These are phyloP conservation scores for Microdochium paspali DNA, from an alignment of 2,329 filamentous ascomycete species.

Conservation along the genomic window DNA sequence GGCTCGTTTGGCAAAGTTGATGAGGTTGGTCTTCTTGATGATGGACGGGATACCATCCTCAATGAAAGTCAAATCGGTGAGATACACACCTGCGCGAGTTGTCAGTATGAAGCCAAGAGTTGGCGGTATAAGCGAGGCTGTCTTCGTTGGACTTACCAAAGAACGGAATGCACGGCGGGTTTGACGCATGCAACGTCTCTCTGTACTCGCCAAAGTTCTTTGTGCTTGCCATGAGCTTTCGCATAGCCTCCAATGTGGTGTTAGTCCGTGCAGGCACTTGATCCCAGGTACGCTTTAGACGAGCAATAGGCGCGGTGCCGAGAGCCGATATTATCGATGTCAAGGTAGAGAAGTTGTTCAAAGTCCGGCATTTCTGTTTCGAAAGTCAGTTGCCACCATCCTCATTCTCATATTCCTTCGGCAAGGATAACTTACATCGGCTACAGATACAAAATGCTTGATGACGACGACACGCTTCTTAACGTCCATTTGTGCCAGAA, in stretches of 20 bases:
- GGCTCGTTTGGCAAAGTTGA: conserved; percentile 96
- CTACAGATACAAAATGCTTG: conserved; percentile 94
- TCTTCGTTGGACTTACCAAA: conserved; percentile 56
- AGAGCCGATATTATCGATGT: conserved; percentile 97
- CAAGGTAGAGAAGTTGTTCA: conserved; percentile 96
- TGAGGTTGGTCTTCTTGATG: conserved; percentile 91
- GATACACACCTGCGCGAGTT: conserved; percentile 64
- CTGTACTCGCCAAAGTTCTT: conserved; percentile 98
- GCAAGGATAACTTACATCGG: conserved; percentile 63
- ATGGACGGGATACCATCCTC: conserved; percentile 96
- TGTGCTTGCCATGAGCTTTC: conserved; percentile 88
- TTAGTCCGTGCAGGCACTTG: conserved; percentile 82
- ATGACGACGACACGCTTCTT: conserved; percentile 96
- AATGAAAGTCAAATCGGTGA: conserved; percentile 96
- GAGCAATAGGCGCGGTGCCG: conserved; percentile 88
- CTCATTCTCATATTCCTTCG: conserved; percentile 6
- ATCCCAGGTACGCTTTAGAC: conserved; percentile 87
- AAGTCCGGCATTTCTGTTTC: conserved; percentile 72
- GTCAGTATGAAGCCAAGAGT: not conserved
- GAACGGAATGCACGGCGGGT: conserved; percentile 96
- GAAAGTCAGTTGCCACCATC: conserved; percentile 12
- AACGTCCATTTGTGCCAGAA: conserved; percentile 85
- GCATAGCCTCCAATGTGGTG: conserved; percentile 77
- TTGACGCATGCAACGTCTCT: conserved; percentile 83
- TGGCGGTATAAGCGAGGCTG: not conserved